Evolutionary conservation across 495 filamentous ascomycete genomes (phyloP), one percentile per base, ranked within the genome.

Genomic region (Penicillium maclennaniae): DNA sequence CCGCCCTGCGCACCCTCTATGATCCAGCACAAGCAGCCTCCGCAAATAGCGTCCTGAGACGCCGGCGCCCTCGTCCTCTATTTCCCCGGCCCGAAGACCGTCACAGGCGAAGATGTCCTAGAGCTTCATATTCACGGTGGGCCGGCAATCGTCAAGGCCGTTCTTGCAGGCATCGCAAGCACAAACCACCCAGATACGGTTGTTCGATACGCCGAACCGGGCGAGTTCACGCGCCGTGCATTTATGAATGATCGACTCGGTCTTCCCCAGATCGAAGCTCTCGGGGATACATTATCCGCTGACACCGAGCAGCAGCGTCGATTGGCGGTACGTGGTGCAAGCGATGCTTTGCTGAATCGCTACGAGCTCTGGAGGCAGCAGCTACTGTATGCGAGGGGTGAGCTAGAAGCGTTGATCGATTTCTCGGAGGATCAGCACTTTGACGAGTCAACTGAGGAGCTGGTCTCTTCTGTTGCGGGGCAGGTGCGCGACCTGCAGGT

Each of bases 401-500:
- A 97, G 69, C 77, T 97, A 45, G 93, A 98, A 66, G 93, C 93
- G 1, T 70, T 97, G 52, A 97, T 98, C 61, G 93, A 98, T 65
- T 98, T 98, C 67, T 86, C 87, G 1, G 93, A 98, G 69, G 95
- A 97, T 61, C 92, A 97, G 70, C 86, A 96, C 73, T 97, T 98
- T 56, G 92, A 97, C 49, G 91, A 96, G 62, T 87, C 89, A 1
- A 87, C 91, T 0, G 72, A 76, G 7, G 82, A 86, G 51, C 74
- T 97, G 26, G 76, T 91, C 6, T 62, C 56, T 2, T 88, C 82
- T 27, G 89, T 96, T 23, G 79, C 83, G 19, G 59, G 49, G 12
- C 81, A 89, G 57, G 82, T 96, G 9, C 57, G 63, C 14, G 65
- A 58, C 4, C 78, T 98, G 43, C 69, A 76, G 45, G 59, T 68